Evolutionary conservation across 2,329 filamentous ascomycete genomes (phyloP), one percentile per base, ranked within the genome.

Genomic region (Colletotrichum sp.): DNA sequence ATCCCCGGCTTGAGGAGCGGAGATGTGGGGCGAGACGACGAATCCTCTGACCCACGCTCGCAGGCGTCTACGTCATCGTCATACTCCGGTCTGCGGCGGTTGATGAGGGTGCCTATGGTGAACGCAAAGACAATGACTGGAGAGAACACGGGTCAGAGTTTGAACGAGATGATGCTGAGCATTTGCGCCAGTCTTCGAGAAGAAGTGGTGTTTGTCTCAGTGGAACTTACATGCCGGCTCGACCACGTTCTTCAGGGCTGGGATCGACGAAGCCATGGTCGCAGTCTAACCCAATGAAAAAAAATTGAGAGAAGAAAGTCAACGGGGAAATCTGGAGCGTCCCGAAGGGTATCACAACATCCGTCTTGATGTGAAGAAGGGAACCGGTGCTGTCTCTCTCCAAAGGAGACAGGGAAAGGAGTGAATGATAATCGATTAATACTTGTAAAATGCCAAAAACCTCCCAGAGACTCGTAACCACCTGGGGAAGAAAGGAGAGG

Each of bases 41-140:
- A 70, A 65, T 71, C 70, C 44, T 77, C 76, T n/a, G 74, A 70
- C 36, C 72, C 68, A 39, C 72, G 72, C 49, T 76, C 59, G 52
- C 63, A 66, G 4, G 70, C 63, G 34, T 73, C 74, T 62, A 69
- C 70, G 70, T 76, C 74, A 36, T 76, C 74, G 3, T 70, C 62
- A 21, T 44, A 55, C 16, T 71, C 59, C 15, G 60, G 71, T 30
- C 62, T 44, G 32, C 74, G 76, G 34, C 76, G 76, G 70, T 77
- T 77, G 62, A 77, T 77, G n/a, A 77, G 76, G n/a, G 76, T 32
- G 55, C 76, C 76, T 6, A 74, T 24, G 12, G 76, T 77, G 65
- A 77, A 77, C 16, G 74, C 76, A 2, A 68, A 69, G 13, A 77
- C 70, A 12, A 77, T 77, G 69, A 77, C 76, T 77, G 44, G 62